Conservation (phyloP, 306 rosid species). For the Glycine soja region DNA sequence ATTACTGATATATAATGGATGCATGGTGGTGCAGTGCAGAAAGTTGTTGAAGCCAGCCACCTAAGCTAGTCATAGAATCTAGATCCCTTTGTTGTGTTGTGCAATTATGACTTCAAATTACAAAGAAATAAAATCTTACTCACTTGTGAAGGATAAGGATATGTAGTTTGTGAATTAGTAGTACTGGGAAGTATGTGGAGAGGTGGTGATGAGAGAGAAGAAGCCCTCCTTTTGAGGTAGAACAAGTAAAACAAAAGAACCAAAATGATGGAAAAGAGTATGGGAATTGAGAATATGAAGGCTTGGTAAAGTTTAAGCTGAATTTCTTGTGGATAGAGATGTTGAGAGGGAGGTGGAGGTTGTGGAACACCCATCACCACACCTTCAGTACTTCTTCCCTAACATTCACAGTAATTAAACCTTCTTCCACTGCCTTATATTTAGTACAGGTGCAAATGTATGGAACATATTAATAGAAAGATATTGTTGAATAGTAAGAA, state of each 20-base stretch:
- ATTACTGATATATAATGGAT: background rate
- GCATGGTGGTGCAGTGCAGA: background rate
- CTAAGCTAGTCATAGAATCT: background rate
- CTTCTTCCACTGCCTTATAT: background rate
- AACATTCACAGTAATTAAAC: background rate
- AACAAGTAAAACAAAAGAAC: slow-evolving; percentile 80
- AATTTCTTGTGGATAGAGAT: slow-evolving; percentile 75
- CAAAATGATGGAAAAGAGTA: slow-evolving; percentile 82
- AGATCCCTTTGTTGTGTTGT: background rate
- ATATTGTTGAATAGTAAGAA: slow-evolving; percentile 16
- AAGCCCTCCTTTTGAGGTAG: slow-evolving; percentile 87
- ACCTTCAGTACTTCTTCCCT: background rate
- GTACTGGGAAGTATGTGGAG: slow-evolving; percentile 51
- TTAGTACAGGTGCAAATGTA: slow-evolving; percentile 2
- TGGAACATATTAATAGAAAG: slow-evolving; percentile 13
- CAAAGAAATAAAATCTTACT: slow-evolving; percentile 15
- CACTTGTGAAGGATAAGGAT: slow-evolving; percentile 57
- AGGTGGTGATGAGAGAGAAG: slow-evolving; percentile 62
- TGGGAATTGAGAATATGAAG: slow-evolving; percentile 90
- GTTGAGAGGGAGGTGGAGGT: slow-evolving; percentile 59
- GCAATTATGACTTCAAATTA: background rate
- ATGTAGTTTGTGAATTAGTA: slow-evolving; percentile 45
- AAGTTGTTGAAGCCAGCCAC: no score
- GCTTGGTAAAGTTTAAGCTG: slow-evolving; percentile 91
- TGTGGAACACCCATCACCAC: slow-evolving; percentile 64